Conservation (phyloP, 2,329 filamentous ascomycete species). For the Penicillium olsonii region DNA sequence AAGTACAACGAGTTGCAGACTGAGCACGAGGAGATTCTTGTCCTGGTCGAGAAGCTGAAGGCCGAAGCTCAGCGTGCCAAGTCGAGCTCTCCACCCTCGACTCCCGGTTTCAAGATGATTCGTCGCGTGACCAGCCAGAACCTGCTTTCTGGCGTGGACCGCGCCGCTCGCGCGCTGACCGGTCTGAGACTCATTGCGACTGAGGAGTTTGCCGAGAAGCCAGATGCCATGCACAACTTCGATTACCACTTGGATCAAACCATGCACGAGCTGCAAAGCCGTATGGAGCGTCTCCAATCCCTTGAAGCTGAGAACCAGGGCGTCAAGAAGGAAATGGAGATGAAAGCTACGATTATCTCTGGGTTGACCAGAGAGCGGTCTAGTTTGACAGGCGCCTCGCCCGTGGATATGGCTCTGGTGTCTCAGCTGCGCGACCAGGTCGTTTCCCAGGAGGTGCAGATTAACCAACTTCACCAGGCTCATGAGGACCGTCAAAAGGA, state of each 20-base stretch:
- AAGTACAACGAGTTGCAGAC: slow-evolving; percentile 82
- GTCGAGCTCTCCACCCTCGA: slow-evolving; percentile 54
- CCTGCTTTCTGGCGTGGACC: slow-evolving; percentile 75
- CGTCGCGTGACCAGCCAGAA: slow-evolving; percentile 92
- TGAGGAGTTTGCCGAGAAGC: slow-evolving; percentile 79
- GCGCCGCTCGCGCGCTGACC: slow-evolving; percentile 86
- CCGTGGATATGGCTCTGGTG: slow-evolving; percentile 89
- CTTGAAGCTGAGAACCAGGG: slow-evolving; percentile 81
- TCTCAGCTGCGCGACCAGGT: slow-evolving; percentile 85
- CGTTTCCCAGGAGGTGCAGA: slow-evolving; percentile 79
- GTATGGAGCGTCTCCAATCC: slow-evolving; percentile 86
- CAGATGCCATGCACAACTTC: slow-evolving; percentile 87
- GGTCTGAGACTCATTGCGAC: slow-evolving; percentile 84
- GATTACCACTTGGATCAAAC: slow-evolving; percentile 88
- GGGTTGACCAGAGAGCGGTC: slow-evolving; percentile 90
- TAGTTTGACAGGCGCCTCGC: slow-evolving; percentile 76
- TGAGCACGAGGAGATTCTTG: slow-evolving; percentile 77
- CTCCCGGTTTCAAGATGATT: slow-evolving; percentile 61
- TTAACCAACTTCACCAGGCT: slow-evolving; percentile 70
- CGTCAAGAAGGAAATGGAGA: slow-evolving; percentile 94
- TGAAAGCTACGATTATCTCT: slow-evolving; percentile 92
- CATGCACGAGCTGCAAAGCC: slow-evolving; percentile 84
- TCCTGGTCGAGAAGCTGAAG: slow-evolving; percentile 89
- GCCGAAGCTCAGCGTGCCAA: slow-evolving; percentile 79
- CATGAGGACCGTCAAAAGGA: slow-evolving; percentile 75